Percentiles rank a stretch among this genome's conserved stretches.
Evolutionary conservation across 2,329 filamentous ascomycete species (phyloP).

Genomic region (Verticillium longisporum): DNA sequence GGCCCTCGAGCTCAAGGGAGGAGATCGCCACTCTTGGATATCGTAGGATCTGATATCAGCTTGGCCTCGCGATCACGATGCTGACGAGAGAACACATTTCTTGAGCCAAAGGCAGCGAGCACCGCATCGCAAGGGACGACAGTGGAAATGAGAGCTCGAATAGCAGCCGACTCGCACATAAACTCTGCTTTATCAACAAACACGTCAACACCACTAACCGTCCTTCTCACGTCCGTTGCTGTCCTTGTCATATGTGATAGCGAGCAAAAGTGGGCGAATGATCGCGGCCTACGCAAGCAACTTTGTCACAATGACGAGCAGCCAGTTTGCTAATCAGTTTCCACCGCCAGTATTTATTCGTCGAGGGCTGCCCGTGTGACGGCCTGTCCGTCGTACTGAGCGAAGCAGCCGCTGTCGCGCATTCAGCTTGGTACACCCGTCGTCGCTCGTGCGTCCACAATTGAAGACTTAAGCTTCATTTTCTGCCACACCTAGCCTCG

Average conservation of each 20-base stretch:
- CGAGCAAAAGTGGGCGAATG: background rate
- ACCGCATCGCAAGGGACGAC: background rate
- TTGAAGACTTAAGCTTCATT: constrained; percentile 3
- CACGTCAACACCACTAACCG: background rate
- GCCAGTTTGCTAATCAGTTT: background rate
- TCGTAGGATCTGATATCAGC: too few species aligned
- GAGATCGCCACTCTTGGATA: too few species aligned
- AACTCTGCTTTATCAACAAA: background rate
- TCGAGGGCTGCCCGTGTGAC: constrained; percentile 9
- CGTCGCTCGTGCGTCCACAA: constrained; percentile 1
- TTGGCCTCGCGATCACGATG: too few species aligned
- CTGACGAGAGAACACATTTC: too few species aligned
- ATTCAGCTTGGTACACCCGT: constrained; percentile 6
- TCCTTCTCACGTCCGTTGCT: background rate
- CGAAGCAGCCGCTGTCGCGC: constrained; percentile 7
- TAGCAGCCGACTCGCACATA: background rate
- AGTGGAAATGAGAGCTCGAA: background rate
- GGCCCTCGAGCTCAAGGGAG: too few species aligned
- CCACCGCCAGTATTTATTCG: background rate
- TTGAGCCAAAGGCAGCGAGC: too few species aligned
- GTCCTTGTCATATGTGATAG: background rate
- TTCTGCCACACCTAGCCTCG: background rate
- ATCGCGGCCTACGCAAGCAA: background rate
- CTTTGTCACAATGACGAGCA: background rate
- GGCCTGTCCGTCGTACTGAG: constrained; percentile 5